These are phyloP conservation scores for Ceratocystis albifundus DNA, from an alignment of 2,329 filamentous ascomycete genomes.

Conservation along the genomic window DNA sequence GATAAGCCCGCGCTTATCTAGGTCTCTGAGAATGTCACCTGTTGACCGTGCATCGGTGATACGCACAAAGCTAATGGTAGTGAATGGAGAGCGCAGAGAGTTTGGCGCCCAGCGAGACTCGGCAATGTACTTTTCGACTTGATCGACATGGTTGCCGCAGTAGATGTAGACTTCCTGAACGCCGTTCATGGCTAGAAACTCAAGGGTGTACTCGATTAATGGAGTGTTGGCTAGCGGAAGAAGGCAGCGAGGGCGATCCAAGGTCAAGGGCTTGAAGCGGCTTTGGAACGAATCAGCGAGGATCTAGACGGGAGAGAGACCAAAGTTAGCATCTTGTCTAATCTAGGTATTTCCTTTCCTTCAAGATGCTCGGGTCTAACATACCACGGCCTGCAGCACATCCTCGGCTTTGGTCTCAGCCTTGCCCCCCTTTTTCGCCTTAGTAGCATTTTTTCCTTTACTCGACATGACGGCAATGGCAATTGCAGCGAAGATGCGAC, in stretches of 20 bases:
- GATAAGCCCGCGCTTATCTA: constrained; percentile 76
- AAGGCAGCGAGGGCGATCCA: constrained; percentile 86
- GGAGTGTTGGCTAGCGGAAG: constrained; percentile 87
- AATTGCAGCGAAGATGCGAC: not conserved
- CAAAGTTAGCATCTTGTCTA: constrained; percentile 1
- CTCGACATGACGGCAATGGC: constrained; percentile 17
- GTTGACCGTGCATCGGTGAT: constrained; percentile 73
- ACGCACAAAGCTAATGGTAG: constrained; percentile 69
- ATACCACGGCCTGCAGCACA: constrained; percentile 45
- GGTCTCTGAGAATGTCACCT: constrained; percentile 86
- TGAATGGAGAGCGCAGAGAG: constrained; percentile 54
- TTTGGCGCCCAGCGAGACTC: constrained; percentile 59
- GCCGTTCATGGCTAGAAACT: constrained; percentile 88
- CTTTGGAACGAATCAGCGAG: constrained; percentile 93
- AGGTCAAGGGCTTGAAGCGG: constrained; percentile 76
- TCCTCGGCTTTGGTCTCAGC: constrained; percentile 47
- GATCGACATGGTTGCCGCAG: constrained; percentile 73
- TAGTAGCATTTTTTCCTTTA: constrained; percentile 29
- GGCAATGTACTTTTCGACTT: constrained; percentile 77
- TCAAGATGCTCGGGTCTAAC: constrained; percentile 27
- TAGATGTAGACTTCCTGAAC: constrained; percentile 93
- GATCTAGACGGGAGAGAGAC: constrained; percentile 42
- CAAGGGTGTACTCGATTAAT: constrained; percentile 92
- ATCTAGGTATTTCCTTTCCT: not conserved
- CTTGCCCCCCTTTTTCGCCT: constrained; percentile 43